Conservation (phyloP, 83 land plant genomes). For the Diphasiastrum complanatum region DNA sequence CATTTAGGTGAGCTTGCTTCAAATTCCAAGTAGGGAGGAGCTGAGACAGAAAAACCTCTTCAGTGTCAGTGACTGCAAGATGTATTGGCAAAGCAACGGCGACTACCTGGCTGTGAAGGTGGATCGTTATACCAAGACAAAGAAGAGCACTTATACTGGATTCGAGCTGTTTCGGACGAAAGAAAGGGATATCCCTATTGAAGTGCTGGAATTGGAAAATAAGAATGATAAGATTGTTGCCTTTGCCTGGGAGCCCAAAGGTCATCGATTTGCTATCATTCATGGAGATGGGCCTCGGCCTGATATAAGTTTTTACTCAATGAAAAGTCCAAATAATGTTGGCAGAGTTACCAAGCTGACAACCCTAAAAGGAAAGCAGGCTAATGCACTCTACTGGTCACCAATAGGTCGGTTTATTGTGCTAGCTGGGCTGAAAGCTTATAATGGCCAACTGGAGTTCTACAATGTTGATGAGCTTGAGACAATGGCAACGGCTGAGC, state of each 20-base stretch:
- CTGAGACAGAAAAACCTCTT: constrained; percentile 91
- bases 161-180: constrained; percentile 95
- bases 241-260: constrained; percentile 99
- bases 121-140: constrained; percentile 90
- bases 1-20: constrained; percentile 94
- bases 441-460: constrained; percentile 95
- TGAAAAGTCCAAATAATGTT: constrained; percentile 58
- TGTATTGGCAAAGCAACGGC: constrained; percentile 99
- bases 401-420: constrained; percentile 77
- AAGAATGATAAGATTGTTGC: constrained; percentile 93
- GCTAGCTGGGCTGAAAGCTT: constrained; percentile 80
- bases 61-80: constrained; percentile 94
- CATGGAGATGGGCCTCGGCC: constrained; percentile 89
- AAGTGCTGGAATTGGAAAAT: constrained; percentile 92
- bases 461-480: constrained; percentile 93
- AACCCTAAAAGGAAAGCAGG: constrained; percentile 82
- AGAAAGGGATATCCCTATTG: constrained; percentile 94
- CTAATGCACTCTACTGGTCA: constrained; percentile 92
- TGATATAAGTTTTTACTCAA: constrained; percentile 82
- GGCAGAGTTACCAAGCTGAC: constrained; percentile 79
- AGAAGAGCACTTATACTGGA: constrained; percentile 94
- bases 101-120: constrained; percentile 96
- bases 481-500: constrained; percentile 89
- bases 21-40: constrained; percentile 85
- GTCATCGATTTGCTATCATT: constrained; percentile 93